Percentiles rank a stretch among this genome's conserved stretches.
Evolutionary conservation across 257 asterid species (phyloP).

Genomic region (Knoxia roxburghii): DNA sequence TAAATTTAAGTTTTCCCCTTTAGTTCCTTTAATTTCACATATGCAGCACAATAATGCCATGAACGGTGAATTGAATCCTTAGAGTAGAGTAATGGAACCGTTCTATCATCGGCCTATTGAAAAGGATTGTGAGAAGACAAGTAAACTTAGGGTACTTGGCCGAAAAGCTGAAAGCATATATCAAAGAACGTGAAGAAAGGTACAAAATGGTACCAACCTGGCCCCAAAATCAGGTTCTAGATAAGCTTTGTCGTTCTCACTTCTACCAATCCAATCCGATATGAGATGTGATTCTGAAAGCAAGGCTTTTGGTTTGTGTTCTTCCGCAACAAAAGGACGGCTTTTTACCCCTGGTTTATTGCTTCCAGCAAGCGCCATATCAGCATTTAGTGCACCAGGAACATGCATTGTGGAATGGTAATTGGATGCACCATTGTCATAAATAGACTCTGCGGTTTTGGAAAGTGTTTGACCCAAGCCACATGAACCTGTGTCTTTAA

Average conservation of each 20-base stretch:
- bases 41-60: neutral
- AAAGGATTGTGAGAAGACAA: neutral
- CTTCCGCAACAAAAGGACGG: slow-evolving; percentile 39
- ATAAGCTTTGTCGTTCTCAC: slow-evolving; percentile 35
- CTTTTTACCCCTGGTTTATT: slow-evolving; percentile 32
- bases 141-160: neutral
- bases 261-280: slow-evolving; percentile 79
- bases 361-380: slow-evolving; percentile 29
- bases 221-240: slow-evolving; percentile 91
- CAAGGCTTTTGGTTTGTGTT: slow-evolving; percentile 36
- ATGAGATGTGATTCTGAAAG: slow-evolving; percentile 86
- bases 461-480: slow-evolving; percentile 17
- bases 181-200: slow-evolving; percentile 6
- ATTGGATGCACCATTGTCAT: slow-evolving; percentile 30
- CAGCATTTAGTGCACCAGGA: slow-evolving; percentile 36
- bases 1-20: neutral
- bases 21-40: neutral
- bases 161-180: slow-evolving; percentile 1
- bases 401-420: slow-evolving; percentile 33
- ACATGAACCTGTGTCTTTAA: slow-evolving; percentile 41
- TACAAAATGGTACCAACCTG: slow-evolving; percentile 60
- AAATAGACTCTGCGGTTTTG: slow-evolving; percentile 19
- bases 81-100: neutral
- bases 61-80: neutral
- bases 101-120: neutral